Conservation (phyloP, 208 protist species). For the Angomonas deanei region DNA sequence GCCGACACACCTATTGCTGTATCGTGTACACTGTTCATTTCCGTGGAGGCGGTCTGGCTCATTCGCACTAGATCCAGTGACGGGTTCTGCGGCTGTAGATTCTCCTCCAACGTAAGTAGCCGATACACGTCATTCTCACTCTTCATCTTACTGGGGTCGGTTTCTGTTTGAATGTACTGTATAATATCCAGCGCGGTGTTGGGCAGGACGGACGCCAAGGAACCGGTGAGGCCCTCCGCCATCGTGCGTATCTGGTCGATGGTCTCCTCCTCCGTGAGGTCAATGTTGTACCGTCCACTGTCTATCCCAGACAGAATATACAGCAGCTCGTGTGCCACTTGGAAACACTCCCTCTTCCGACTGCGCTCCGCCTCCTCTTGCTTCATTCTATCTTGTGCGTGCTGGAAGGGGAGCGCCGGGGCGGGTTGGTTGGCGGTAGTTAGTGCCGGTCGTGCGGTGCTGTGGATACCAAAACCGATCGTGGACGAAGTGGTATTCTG, state of each 20-base stretch:
- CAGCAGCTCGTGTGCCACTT: not conserved
- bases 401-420: not conserved
- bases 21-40: not conserved
- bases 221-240: constrained; percentile 9
- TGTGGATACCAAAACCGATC: not conserved
- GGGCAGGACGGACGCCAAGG: not conserved
- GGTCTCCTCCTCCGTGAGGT: not conserved
- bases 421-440: not conserved
- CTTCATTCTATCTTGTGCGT: not conserved
- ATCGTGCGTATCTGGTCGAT: constrained; percentile 5
- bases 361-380: not conserved
- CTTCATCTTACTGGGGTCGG: not conserved
- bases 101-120: not conserved
- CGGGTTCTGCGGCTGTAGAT: not conserved
- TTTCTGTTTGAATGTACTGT: not conserved
- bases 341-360: not conserved
- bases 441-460: not conserved
- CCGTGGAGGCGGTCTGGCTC: not conserved
- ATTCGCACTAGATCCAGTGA: not conserved
- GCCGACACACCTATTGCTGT: not conserved
- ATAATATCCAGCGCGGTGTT: constrained; percentile 1
- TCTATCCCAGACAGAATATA: not conserved
- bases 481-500: too few species aligned
- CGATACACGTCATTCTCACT: not conserved
- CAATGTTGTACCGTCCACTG: constrained; percentile 1